phyloP scores from a whole-genome alignment of 352 stramenopile genomes.

The Peronosclerospora sorghi region DNA sequence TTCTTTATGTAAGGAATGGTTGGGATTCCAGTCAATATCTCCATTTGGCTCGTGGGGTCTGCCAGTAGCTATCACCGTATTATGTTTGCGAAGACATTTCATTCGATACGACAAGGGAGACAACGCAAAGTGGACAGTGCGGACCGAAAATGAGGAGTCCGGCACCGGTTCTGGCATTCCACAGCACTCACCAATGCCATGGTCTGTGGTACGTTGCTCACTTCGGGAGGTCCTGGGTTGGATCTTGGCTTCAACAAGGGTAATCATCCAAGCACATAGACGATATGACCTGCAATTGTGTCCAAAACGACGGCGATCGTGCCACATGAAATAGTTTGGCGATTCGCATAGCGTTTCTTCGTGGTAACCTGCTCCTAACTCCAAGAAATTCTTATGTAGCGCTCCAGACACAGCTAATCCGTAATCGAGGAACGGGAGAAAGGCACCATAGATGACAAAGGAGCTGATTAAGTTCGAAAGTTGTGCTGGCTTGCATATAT shows the following conservation, averaged over 20 bases:
- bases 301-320: conserved; percentile 31
- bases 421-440: conserved; percentile 88
- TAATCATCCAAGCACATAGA: conserved; percentile 88
- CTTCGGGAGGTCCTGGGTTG: no score
- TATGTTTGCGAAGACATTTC: conserved; percentile 89
- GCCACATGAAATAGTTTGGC: conserved; percentile 85
- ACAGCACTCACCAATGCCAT: conserved; percentile 56
- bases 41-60: conserved; percentile 60
- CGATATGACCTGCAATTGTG: conserved; percentile 59
- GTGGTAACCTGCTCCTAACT: conserved; percentile 78
- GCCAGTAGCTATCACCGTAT: conserved; percentile 22
- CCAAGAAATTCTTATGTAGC: conserved; percentile 86
- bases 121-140: conserved; percentile 74
- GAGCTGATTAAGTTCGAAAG: conserved; percentile 21
- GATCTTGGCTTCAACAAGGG: no score
- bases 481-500: conserved; percentile 63
- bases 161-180: conserved; percentile 80
- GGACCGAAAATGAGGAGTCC: conserved; percentile 67
- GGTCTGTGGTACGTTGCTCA: no score
- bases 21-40: conserved; percentile 61
- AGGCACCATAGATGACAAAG: conserved; percentile 40
- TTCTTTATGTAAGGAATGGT: conserved; percentile 55
- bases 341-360: conserved; percentile 88
- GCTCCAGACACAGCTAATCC: conserved; percentile 85
- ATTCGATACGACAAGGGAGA: conserved; percentile 78